A percentile compares a stretch with the other conserved stretches of the same genome.
phyloP scores from a whole-genome alignment of 139 green algal genomes.

The Trebouxia sp. region DNA sequence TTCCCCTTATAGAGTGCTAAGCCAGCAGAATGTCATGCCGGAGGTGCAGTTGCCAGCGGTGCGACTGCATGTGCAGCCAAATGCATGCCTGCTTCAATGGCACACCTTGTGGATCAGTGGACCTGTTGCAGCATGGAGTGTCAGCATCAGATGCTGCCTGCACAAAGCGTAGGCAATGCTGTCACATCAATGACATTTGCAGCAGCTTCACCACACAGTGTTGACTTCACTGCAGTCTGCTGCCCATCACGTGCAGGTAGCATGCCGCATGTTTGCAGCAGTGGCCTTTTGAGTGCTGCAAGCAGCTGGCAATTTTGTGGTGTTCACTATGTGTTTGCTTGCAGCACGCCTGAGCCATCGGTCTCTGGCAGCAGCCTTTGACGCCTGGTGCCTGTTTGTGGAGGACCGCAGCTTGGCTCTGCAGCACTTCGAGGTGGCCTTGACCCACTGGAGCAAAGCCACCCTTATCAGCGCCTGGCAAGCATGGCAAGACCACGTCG shows the following conservation, averaged over 20 bases:
- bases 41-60: background rate
- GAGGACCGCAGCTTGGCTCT: background rate
- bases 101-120: too few species aligned
- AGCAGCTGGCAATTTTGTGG: too few species aligned
- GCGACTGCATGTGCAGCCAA: background rate
- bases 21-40: background rate
- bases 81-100: background rate
- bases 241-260: too few species aligned
- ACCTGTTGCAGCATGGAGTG: background rate
- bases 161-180: too few species aligned
- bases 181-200: too few species aligned
- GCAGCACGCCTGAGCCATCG: constrained; percentile 27
- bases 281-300: background rate
- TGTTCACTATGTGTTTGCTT: too few species aligned
- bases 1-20: background rate
- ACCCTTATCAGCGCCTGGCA: background rate
- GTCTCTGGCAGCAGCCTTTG: constrained; percentile 2
- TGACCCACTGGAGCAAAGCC: constrained; percentile 1
- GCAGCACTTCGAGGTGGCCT: background rate
- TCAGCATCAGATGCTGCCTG: too few species aligned
- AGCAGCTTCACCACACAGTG: background rate
- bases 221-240: background rate
- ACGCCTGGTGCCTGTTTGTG: constrained; percentile 16
- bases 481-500: background rate
- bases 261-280: background rate